Conservation (phyloP, 129 eudicot species). For the Mikania micrantha region DNA sequence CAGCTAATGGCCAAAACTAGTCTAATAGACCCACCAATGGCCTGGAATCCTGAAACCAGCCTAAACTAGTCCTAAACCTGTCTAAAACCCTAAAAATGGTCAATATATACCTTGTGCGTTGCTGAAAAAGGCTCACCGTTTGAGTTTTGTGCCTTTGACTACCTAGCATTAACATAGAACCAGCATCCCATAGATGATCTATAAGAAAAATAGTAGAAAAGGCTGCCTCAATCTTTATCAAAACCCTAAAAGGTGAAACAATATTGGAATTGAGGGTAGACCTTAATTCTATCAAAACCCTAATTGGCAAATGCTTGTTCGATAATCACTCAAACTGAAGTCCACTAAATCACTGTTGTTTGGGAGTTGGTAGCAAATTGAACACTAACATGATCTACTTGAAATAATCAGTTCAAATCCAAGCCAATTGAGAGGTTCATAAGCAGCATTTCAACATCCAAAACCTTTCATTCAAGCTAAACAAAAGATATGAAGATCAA, state of each 20-base stretch:
- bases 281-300: constrained; percentile 13
- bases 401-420: background rate
- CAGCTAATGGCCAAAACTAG: no score
- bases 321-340: background rate
- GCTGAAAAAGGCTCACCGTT: no score
- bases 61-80: no score
- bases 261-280: background rate
- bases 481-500: background rate
- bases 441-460: background rate
- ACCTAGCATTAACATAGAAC: background rate
- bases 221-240: background rate
- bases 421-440: background rate
- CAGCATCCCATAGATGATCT: no score
- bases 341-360: background rate
- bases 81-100: no score
- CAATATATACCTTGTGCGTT: no score
- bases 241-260: background rate
- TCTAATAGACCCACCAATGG: no score
- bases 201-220: no score
- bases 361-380: background rate
- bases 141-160: no score
- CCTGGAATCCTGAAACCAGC: no score
- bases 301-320: background rate
- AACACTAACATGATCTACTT: background rate
- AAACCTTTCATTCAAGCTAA: background rate